These are phyloP conservation scores for Saccharomyces paradoxus DNA, from an alignment of 805 yeast species.

Conservation along the genomic window DNA sequence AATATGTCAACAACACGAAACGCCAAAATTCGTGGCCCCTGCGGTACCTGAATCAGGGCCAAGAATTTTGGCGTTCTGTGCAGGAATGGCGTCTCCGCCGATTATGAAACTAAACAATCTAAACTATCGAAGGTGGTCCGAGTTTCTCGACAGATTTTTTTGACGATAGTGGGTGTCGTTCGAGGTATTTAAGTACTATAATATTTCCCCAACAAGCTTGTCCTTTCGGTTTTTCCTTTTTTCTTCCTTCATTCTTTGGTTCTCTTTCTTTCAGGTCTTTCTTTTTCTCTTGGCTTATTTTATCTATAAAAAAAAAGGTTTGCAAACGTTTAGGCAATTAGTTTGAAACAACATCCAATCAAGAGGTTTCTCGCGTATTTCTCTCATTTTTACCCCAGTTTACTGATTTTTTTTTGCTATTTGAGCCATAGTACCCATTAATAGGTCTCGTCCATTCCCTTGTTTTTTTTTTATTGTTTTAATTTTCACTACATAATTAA, in stretches of 20 bases:
- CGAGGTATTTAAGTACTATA: background rate
- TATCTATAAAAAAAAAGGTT: background rate
- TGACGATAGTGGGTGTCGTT: background rate
- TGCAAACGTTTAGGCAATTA: background rate
- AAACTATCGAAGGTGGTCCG: background rate
- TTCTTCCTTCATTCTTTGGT: background rate
- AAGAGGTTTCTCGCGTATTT: background rate
- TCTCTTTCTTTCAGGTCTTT: background rate
- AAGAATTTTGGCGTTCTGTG: background rate
- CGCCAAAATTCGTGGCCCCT: background rate
- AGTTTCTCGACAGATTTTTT: background rate
- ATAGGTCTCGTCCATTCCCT: conserved; percentile 20
- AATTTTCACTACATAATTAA: conserved; percentile 5
- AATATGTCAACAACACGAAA: background rate
- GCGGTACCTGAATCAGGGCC: too few species aligned
- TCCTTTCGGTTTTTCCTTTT: background rate
- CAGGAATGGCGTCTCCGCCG: background rate
- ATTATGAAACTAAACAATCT: background rate
- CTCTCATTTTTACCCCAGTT: background rate
- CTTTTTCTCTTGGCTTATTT: background rate
- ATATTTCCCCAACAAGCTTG: background rate
- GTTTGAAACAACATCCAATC: background rate
- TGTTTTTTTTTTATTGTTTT: background rate
- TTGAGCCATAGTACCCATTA: conserved; percentile 4
- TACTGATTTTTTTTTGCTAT: background rate